Evolutionary conservation across 805 yeast genomes (phyloP).

Genomic region (Lipomyces anomalus): DNA sequence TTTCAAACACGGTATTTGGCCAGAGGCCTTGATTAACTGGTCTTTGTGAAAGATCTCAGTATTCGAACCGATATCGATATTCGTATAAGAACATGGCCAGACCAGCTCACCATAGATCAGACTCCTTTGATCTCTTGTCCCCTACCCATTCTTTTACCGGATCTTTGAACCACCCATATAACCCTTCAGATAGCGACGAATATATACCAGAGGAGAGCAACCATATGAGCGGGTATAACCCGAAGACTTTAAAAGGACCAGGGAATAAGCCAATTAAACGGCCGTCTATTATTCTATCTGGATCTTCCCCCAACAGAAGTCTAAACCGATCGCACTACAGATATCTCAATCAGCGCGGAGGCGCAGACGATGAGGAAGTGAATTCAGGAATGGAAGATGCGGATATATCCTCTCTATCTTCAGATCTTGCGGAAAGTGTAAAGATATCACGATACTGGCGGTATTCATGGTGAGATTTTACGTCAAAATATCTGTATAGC

Average conservation of each 20-base stretch:
- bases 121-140: slow-evolving; percentile 21
- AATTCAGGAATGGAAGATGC: slow-evolving; percentile 3
- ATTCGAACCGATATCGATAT: too few species aligned
- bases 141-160: slow-evolving; percentile 21
- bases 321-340: slow-evolving; percentile 21
- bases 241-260: neutral
- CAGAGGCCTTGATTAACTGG: too few species aligned
- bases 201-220: slow-evolving; percentile 3
- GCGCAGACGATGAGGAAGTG: slow-evolving; percentile 2
- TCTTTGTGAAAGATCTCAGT: too few species aligned
- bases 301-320: slow-evolving; percentile 5
- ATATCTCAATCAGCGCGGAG: slow-evolving; percentile 15
- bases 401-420: slow-evolving; percentile 4
- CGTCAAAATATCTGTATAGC: neutral
- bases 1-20: too few species aligned
- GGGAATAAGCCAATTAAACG: neutral
- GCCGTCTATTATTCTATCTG: neutral
- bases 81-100: too few species aligned
- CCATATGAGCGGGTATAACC: neutral
- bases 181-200: slow-evolving; percentile 19
- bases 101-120: too few species aligned
- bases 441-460: slow-evolving; percentile 13
- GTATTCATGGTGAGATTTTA: slow-evolving; percentile 22
- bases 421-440: slow-evolving; percentile 7
- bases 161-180: slow-evolving; percentile 9